Evolutionary conservation across 2,329 filamentous ascomycete species (phyloP), one percentile per base, ranked within the genome.

Genomic region (Pseudopithomyces chartarum): DNA sequence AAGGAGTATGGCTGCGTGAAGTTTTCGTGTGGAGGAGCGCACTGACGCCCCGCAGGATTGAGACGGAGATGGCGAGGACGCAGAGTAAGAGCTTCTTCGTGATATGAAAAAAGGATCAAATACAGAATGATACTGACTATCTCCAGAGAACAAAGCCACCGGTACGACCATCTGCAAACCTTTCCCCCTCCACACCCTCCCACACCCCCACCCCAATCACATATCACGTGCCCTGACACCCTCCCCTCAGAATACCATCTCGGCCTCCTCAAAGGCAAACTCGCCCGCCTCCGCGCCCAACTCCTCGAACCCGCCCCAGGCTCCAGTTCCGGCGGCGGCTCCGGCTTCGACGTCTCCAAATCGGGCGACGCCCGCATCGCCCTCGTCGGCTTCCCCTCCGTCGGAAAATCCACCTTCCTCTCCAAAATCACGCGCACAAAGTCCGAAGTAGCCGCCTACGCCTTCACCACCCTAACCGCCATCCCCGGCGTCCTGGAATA

Each of bases 31-130:
- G 49, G 66, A 62, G 8, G 64, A 61, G 62, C 65, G 66, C 55
- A 59, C 62, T 75, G 59, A 75, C 69, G 61, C 68, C 68, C 66
- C 68, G 61, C 63, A 97, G 94, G 88, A 99, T 99, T 73, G 95
- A 99, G 86, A 93, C 97, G 81, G 95, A 99, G 89, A 99, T 99
- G 95, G 89, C 87, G 78, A 94, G 87, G 87, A 99, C 95, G 71
- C 95, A 99, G 82, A 99, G 94, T 97, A 87, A 82, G 67, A 63
- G 17, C 46, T 34, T 23, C 13, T 45, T 17, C 2, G 26, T 3
- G 43, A 34, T 26, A n/a, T n/a, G n/a, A n/a, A n/a, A n/a, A n/a
- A n/a, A n/a, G n/a, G 50, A 23, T 10, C 34, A 11, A n/a, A 26
- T 40, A 19, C 32, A 8, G 44, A 5, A 22, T 17, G 26, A 49